Evolutionary conservation across 1,284 basidiomycete genomes (phyloP), one percentile per base, ranked within the genome.

Genomic region (Microbotryomycetes sp.): DNA sequence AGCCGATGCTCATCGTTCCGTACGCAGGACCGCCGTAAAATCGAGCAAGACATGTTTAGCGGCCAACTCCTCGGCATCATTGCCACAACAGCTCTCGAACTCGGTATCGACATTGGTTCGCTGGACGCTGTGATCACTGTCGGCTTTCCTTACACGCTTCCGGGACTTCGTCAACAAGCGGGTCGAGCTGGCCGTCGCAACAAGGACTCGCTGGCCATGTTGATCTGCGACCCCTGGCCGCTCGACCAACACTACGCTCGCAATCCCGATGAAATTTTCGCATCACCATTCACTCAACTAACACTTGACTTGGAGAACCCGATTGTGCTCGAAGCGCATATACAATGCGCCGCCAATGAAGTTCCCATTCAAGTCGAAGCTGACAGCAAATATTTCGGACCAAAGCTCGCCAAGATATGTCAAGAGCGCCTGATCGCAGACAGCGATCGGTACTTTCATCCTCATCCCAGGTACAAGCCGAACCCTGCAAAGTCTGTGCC

Each of bases 91-190:
- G 91, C 91, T 0, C 80, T 94, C 15, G 91, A 94, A 74, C 82
- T 94, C 1, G 91, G 91, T 35, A 87, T 94, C 29, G 91, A 94
- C 71, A 93, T 94, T 48, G 91, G 90, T 16, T 83, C 82, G 23
- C 76, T 94, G 30, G 91, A 94, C 73, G 89, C 88, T 0, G 91
- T 94, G 31, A 83, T 94, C 61, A 88, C 91, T 82, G 81, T 92
- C 23, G 89, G 89, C 1, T 91, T 93, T 72, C 91, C 91, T 0
- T 81, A 84, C 58, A 85, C 24, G 30, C 56, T 56, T 31, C 57
- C 61, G 35, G 59, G 61, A 2, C 61, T 60, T 83, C 80, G 87
- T 35, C 91, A 94, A 79, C 90, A 94, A 82, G 85, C 87, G 4
- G 91, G 91, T 31, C 80, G 91, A 68, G 91, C 91, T 18, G 91